Evolutionary conservation across 2,329 filamentous ascomycete genomes (phyloP).

Genomic region (Ophiocordyceps sinensis): DNA sequence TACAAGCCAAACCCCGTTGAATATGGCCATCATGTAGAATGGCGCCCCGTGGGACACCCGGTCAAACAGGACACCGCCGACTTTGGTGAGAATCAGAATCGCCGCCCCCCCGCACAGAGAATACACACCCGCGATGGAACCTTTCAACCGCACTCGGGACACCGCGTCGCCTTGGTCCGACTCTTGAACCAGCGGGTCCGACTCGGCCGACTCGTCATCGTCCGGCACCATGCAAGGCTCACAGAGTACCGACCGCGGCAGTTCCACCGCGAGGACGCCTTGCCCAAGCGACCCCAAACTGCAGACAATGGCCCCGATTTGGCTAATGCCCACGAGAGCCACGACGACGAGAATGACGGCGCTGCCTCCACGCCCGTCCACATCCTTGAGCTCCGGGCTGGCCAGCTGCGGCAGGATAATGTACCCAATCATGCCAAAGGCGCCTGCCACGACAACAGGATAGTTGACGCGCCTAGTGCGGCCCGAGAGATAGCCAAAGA

Average conservation of each 20-base stretch:
- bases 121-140: slow-evolving; percentile 89
- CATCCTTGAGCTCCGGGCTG: slow-evolving; percentile 58
- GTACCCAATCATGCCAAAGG: slow-evolving; percentile 68
- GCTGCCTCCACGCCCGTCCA: slow-evolving; percentile 51
- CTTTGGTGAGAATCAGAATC: slow-evolving; percentile 81
- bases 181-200: slow-evolving; percentile 23
- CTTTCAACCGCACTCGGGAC: slow-evolving; percentile 56
- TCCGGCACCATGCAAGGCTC: slow-evolving; percentile 16
- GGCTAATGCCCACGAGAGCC: slow-evolving; percentile 72
- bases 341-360: slow-evolving; percentile 61
- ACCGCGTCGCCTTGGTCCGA: slow-evolving; percentile 17
- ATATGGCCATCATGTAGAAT: slow-evolving; percentile 87
- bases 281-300: slow-evolving; percentile 77
- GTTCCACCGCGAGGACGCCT: slow-evolving; percentile 51
- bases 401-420: slow-evolving; percentile 57
- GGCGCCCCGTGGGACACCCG: slow-evolving; percentile 57
- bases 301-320: slow-evolving; percentile 94
- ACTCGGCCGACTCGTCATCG: slow-evolving; percentile 26
- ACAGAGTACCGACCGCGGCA: slow-evolving; percentile 12
- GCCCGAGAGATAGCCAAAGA: slow-evolving; percentile 78
- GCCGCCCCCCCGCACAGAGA: slow-evolving; percentile 80
- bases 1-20: slow-evolving; percentile 61
- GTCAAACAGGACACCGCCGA: slow-evolving; percentile 81
- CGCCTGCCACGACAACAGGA: slow-evolving; percentile 58
- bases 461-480: slow-evolving; percentile 51